phyloP scores from a whole-genome alignment of 2,329 filamentous ascomycete genomes.

The Xylariaceae sp. region DNA sequence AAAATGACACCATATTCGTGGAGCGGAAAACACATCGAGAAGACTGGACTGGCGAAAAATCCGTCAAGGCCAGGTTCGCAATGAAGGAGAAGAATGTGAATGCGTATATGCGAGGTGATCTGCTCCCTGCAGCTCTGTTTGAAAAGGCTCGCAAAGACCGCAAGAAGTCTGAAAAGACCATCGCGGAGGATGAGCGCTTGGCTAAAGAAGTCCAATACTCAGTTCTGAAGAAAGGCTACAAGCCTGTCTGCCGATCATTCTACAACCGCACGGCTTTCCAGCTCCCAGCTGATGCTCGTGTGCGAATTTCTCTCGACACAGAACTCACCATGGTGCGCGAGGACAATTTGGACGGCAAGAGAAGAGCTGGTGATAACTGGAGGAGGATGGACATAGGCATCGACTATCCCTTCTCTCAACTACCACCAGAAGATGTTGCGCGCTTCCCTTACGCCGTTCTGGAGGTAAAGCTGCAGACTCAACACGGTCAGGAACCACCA shows the following conservation, averaged over 20 bases:
- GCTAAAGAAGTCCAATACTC: conserved; percentile 93
- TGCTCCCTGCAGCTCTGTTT: conserved; percentile 85
- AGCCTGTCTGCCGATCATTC: conserved; percentile 89
- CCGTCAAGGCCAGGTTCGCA: conserved; percentile 92
- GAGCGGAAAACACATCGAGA: conserved; percentile 98
- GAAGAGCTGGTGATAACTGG: conserved; percentile 84
- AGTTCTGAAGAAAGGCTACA: conserved; percentile 78
- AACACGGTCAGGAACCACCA: conserved; percentile 88
- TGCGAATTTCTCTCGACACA: conserved; percentile 94
- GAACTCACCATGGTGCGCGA: conserved; percentile 94
- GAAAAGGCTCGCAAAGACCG: conserved; percentile 94
- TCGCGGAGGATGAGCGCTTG: conserved; percentile 84
- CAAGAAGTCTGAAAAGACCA: conserved; percentile 89
- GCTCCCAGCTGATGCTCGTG: conserved; percentile 89
- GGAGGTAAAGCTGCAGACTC: conserved; percentile 96
- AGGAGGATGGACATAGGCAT: conserved; percentile 95
- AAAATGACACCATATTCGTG: conserved; percentile 90
- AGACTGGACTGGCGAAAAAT: conserved; percentile 99
- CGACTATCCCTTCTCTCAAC: conserved; percentile 87
- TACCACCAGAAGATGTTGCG: conserved; percentile 79
- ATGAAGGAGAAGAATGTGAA: conserved; percentile 98
- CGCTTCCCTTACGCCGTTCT: conserved; percentile 94
- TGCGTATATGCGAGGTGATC: conserved; percentile 76
- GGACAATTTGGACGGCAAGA: conserved; percentile 82
- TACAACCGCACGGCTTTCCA: conserved; percentile 99